Evolutionary conservation across 1,284 basidiomycete species (phyloP), one percentile per base, ranked within the genome.

Genomic region (Blastosporella zonata): DNA sequence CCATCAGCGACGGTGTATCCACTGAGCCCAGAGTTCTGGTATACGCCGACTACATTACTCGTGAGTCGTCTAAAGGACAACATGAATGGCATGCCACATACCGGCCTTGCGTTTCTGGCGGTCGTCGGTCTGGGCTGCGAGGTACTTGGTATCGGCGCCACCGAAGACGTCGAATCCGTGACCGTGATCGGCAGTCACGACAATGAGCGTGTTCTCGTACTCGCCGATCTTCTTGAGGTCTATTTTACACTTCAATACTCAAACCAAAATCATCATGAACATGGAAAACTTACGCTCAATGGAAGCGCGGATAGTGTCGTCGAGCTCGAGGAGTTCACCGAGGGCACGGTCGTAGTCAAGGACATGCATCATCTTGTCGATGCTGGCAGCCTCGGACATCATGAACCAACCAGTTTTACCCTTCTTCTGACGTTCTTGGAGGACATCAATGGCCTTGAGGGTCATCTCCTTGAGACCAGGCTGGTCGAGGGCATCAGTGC

Each of bases 321-420:
- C 71, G 22, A 73, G 62, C 52, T 73, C 70, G 21, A 73, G 58
- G 4, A 73, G 59, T 38, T 73, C 71, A 28, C 70, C 71, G 15
- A 73, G 65, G 12, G 70, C 71, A 49, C 71, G 69, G 40, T 72
- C 70, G 50, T 73, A 73, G 46, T 73, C 71, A 37, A 73, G 61
- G 22, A 63, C 68, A 44, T 73, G 71, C 71, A 73, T 73, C 70
- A 72, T 72, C 69, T 69, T 73, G 47, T 72, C 71, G 43, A 71
- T 72, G 45, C 65, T 69, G 5, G 71, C 71, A 55, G 70, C 70
- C 51, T 72, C 71, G 21, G 69, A 68, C 71, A 73, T 72, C 69
- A 73, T 62, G 57, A 72, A 73, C 64, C 67, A 72, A 6, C 71
- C 70, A 22, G 59, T 61, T 29, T 67, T 54, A 17, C 65, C 60